phyloP scores from a whole-genome alignment of 2,329 filamentous ascomycete species.

The Byssothecium circinans region DNA sequence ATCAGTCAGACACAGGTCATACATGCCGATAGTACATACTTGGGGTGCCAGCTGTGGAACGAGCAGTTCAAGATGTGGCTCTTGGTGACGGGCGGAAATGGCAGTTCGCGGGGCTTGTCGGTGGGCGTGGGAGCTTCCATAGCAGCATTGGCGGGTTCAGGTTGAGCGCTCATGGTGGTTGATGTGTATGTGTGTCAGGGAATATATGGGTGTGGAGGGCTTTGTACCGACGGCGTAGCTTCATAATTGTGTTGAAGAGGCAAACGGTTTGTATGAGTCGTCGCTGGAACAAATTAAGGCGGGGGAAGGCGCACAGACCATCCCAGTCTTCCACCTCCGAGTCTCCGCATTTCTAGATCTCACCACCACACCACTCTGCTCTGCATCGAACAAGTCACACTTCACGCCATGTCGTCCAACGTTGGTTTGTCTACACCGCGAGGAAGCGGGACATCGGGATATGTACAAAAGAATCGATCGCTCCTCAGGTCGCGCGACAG shows the following conservation, averaged over 20 bases:
- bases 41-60: conserved; percentile 87
- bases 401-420: conserved; percentile 80
- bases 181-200: not conserved
- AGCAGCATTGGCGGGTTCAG: not conserved
- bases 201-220: not conserved
- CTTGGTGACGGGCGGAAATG: conserved; percentile 81
- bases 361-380: not conserved
- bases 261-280: not conserved
- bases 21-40: conserved; percentile 46
- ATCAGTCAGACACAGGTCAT: conserved; percentile 8
- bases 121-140: not conserved
- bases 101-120: conserved; percentile 45
- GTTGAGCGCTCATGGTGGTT: not conserved
- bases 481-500: conserved; percentile 83
- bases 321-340: not conserved
- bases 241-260: not conserved
- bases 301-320: not conserved
- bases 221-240: not conserved
- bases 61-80: conserved; percentile 93
- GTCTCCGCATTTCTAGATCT: not conserved
- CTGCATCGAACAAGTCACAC: not conserved
- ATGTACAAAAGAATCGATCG: conserved; percentile 94
- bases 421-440: conserved; percentile 93
- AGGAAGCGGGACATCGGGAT: conserved; percentile 94
- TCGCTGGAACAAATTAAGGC: not conserved